Percentiles rank a stretch among this genome's conserved stretches.
phyloP scores from a whole-genome alignment of 2,329 filamentous ascomycete species.

The Arthrobotrys pseudoclavata region DNA sequence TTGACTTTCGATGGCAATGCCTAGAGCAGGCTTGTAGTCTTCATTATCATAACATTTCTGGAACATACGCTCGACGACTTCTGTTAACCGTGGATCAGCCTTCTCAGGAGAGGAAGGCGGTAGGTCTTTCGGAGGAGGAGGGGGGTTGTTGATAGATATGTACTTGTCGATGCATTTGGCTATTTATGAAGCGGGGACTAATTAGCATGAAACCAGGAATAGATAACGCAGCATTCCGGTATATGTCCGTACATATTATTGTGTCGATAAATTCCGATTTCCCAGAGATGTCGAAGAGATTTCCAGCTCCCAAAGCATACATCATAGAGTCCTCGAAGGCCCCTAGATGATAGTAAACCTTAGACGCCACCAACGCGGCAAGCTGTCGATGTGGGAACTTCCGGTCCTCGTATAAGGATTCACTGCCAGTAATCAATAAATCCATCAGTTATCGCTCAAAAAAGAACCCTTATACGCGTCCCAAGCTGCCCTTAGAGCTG shows the following conservation, averaged over 20 bases:
- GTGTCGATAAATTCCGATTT: slow-evolving; percentile 98
- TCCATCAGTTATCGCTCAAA: slow-evolving; percentile 41
- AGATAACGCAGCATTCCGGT: neutral
- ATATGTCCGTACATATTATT: slow-evolving; percentile 79
- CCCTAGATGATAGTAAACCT: slow-evolving; percentile 98
- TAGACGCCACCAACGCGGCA: slow-evolving; percentile 92
- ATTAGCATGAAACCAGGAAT: slow-evolving; percentile 11
- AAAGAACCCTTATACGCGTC: slow-evolving; percentile 42
- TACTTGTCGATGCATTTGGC: slow-evolving; percentile 98
- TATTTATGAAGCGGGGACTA: slow-evolving; percentile 63
- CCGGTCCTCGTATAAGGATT: slow-evolving; percentile 97
- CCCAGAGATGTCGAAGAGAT: slow-evolving; percentile 91
- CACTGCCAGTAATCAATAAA: slow-evolving; percentile 71
- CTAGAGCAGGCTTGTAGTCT: slow-evolving; percentile 94
- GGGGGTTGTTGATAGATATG: slow-evolving; percentile 77
- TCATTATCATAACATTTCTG: slow-evolving; percentile 88
- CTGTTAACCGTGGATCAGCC: slow-evolving; percentile 72
- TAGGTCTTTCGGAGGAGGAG: slow-evolving; percentile 55
- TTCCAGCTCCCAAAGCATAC: slow-evolving; percentile 93
- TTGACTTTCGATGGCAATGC: slow-evolving; percentile 94
- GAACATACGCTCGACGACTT: slow-evolving; percentile 88
- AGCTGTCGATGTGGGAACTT: slow-evolving; percentile 93
- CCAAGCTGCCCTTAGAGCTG: slow-evolving; percentile 19
- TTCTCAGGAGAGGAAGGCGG: slow-evolving; percentile 56
- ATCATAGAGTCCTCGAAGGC: slow-evolving; percentile 99